Evolutionary conservation across 78 protist species (phyloP), one percentile per base, ranked within the genome.

Genomic region (Dictyostelium intermedium): DNA sequence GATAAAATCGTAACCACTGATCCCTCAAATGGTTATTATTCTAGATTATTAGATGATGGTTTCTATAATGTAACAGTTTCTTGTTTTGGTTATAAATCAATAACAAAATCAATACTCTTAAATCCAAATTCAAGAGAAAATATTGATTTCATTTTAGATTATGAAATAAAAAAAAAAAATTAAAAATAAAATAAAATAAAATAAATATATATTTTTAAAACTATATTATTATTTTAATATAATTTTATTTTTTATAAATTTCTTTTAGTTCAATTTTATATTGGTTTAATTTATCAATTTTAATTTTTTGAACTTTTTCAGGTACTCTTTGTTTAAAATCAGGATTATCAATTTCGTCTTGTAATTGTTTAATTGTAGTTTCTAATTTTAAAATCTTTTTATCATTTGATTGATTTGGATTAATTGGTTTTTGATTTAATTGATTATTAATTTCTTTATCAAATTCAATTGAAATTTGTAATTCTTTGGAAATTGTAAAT

Each of bases 21-120:
- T 14, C 25, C 23, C 4, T 9, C n/a, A 13, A 34, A 20, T 84
- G 91, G 91, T 69, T 76, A 84, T 45, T 89, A 79, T 43, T 80
- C 61, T 41, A 53, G 93, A 80, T 30, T 89, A 32, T 20, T 89
- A 39, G 93, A 89, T 80, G 20, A 47, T 80, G 93, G 93, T 32
- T 25, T 60, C 14, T 89, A 70, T 69, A 89, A 78, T 80, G 32
- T 89, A 2, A 69, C 86, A 14, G 77, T 47, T 13, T 37, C 63
- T 10, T 1, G 45, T 66, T 13, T 25, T 39, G 60, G 60, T 39
- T 83, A 63, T 39, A 63, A 37, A 61, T 13, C 87, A 56, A 37
- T 41, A 11, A 81, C 84, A 32, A 76, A 76, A 76, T 41, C 27
- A 37, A 41, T 76, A 9, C 43, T 76, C 5, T 41, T 76, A 76